Evolutionary conservation across 805 yeast genomes (phyloP).

Genomic region (Starmerella tilneyi): DNA sequence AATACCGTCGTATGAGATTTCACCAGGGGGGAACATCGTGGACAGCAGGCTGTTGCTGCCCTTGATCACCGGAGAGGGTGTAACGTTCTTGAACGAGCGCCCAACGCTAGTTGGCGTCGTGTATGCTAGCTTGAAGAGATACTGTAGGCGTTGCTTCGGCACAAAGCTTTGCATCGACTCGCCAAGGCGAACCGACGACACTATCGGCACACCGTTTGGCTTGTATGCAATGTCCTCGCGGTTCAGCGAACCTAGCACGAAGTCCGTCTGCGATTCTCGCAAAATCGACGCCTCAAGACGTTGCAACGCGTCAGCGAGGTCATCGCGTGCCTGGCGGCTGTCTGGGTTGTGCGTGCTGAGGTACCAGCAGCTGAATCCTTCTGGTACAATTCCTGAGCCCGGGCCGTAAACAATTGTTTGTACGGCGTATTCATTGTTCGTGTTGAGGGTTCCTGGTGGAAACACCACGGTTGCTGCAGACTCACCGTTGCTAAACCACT

Average conservation of each 20-base stretch:
- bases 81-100: conserved; percentile 15
- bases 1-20: conserved; percentile 83
- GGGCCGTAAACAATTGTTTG: conserved; percentile 83
- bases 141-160: conserved; percentile 61
- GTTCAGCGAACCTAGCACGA: conserved; percentile 45
- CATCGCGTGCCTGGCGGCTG: conserved; percentile 52
- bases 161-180: conserved; percentile 75
- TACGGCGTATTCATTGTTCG: conserved; percentile 58
- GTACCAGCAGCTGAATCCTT: conserved; percentile 86
- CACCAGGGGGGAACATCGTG: conserved; percentile 64
- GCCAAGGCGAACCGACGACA: conserved; percentile 76
- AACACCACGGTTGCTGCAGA: conserved; percentile 80
- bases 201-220: conserved; percentile 55
- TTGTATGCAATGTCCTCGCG: conserved; percentile 46
- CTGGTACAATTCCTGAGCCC: conserved; percentile 77
- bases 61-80: conserved; percentile 20
- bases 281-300: conserved; percentile 71
- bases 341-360: conserved; percentile 61
- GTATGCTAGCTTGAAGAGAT: conserved; percentile 50
- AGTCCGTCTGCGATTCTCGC: conserved; percentile 60
- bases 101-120: conserved; percentile 37
- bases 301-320: conserved; percentile 66
- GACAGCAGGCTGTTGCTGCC: conserved; percentile 30
- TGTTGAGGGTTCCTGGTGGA: conserved; percentile 70
- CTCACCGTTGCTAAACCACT: conserved; percentile 85